Percentiles rank a stretch among this genome's conserved stretches.
Evolutionary conservation across 768 basidiomycete genomes (phyloP).

Genomic region (Fomitopsis pulvina): DNA sequence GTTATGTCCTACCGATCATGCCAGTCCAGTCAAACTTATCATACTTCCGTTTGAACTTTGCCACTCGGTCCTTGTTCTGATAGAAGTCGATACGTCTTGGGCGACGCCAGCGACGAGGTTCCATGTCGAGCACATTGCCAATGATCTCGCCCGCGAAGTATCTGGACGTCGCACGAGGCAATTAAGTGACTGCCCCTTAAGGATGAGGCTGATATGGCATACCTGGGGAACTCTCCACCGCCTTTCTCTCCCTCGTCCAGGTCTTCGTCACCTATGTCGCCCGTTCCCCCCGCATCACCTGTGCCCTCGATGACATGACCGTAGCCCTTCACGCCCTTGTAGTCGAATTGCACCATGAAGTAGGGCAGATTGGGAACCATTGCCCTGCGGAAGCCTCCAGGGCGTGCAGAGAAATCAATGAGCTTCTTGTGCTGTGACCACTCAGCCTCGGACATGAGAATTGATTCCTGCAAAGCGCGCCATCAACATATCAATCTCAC

Average conservation of each 20-base stretch:
- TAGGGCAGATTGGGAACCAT: constrained; percentile 98
- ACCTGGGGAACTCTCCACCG: constrained; percentile 88
- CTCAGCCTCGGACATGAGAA: constrained; percentile 86
- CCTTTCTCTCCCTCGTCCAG: constrained; percentile 86
- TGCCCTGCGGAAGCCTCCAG: constrained; percentile 89
- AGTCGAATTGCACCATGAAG: constrained; percentile 98
- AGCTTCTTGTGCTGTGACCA: constrained; percentile 99
- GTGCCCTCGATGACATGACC: constrained; percentile 97
- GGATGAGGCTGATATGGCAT: constrained; percentile 16
- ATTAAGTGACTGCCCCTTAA: neutral
- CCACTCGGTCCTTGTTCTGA: constrained; percentile 64
- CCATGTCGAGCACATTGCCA: constrained; percentile 83
- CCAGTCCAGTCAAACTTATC: constrained; percentile 78
- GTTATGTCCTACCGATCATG: constrained; percentile 44
- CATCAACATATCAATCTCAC: neutral
- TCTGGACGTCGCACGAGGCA: constrained; percentile 32
- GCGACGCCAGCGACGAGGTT: constrained; percentile 79
- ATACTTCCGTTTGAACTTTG: constrained; percentile 67
- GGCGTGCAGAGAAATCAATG: constrained; percentile 85
- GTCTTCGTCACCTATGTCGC: constrained; percentile 50
- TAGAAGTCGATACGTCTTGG: constrained; percentile 69
- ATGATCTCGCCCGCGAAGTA: constrained; percentile 96
- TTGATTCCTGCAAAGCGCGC: constrained; percentile 64
- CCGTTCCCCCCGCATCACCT: constrained; percentile 52
- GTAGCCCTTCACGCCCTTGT: constrained; percentile 96